These are phyloP conservation scores for Acer yangbiense DNA, from an alignment of 345 rosid species.

Conservation along the genomic window DNA sequence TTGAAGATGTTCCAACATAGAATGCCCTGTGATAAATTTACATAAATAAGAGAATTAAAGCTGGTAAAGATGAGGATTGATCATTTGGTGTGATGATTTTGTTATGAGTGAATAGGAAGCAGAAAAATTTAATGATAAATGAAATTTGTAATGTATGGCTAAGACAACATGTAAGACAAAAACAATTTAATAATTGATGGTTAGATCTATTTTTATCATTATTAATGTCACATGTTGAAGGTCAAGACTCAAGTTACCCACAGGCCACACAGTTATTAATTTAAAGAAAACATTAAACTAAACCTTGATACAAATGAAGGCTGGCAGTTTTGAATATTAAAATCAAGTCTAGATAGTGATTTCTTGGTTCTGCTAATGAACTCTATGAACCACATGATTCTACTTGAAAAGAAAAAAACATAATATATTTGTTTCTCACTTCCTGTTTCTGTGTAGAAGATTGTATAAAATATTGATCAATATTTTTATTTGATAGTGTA, in stretches of 20 bases:
- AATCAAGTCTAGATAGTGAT: not conserved
- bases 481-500: too few species aligned
- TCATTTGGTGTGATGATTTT: too few species aligned
- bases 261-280: not conserved
- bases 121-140: too few species aligned
- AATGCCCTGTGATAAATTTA: conserved; percentile 16
- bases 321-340: not conserved
- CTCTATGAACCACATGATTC: not conserved
- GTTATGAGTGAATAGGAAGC: too few species aligned
- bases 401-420: too few species aligned
- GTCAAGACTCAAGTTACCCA: not conserved
- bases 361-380: not conserved
- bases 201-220: not conserved
- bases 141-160: too few species aligned
- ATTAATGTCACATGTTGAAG: conserved; percentile 2
- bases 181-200: too few species aligned
- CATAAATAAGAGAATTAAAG: not conserved
- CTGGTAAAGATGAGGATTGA: not conserved
- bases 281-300: not conserved
- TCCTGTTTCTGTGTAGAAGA: too few species aligned
- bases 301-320: conserved; percentile 4
- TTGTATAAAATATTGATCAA: too few species aligned
- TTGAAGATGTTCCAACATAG: conserved; percentile 31
- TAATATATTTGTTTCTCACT: too few species aligned
- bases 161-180: too few species aligned